phyloP scores from a whole-genome alignment of 805 yeast genomes.

The Suhomyces sp. region DNA sequence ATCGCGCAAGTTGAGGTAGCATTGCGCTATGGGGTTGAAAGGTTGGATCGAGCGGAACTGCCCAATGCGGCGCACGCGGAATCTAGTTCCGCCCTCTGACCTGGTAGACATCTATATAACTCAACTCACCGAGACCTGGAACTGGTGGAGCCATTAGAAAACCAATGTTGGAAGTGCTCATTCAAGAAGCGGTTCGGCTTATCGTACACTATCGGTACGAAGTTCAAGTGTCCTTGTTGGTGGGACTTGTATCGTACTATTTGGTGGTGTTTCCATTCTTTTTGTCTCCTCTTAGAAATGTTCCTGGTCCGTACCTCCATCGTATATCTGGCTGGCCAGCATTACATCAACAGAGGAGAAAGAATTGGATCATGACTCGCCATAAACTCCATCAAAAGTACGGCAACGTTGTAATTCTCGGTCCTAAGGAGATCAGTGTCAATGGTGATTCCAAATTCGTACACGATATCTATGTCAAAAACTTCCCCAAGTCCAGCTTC shows the following conservation, averaged over 20 bases:
- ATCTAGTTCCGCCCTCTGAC: background rate
- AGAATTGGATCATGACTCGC: conserved; percentile 38
- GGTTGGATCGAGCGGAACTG: too few relatives aligned
- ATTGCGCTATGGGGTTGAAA: too few relatives aligned
- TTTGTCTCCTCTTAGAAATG: conserved; percentile 45
- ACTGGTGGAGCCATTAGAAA: too few relatives aligned
- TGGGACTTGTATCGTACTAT: conserved; percentile 18
- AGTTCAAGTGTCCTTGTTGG: background rate
- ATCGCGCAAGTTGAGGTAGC: too few relatives aligned
- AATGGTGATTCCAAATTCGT: conserved; percentile 48
- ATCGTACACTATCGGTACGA: background rate
- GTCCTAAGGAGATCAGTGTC: conserved; percentile 62
- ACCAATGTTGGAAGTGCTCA: background rate
- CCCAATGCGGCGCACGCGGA: background rate
- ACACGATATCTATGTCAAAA: conserved; percentile 53
- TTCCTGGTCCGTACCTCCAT: conserved; percentile 61
- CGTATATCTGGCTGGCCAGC: conserved; percentile 40
- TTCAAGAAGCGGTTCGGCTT: background rate
- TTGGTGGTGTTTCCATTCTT: conserved; percentile 45
- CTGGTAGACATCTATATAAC: background rate
- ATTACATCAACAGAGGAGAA: conserved; percentile 43
- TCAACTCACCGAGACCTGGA: background rate
- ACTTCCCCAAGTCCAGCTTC: conserved; percentile 56
- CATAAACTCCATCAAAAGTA: conserved; percentile 51
- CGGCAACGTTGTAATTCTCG: conserved; percentile 61